Percentiles rank a stretch among this genome's conserved stretches.
Conservation (phyloP, 1,284 basidiomycete species). For the Malassezia psittaci region DNA sequence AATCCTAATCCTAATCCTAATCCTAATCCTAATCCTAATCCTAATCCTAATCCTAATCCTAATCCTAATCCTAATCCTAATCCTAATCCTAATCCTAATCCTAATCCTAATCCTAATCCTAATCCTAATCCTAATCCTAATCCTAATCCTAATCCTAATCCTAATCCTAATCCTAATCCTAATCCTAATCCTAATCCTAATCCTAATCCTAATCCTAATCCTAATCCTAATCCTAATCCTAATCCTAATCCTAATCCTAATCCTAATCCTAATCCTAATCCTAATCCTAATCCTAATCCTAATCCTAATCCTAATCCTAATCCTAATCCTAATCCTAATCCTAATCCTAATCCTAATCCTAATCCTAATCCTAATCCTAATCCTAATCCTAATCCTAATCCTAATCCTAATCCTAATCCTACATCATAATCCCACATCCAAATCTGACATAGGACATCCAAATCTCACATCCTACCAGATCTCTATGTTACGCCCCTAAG, state of each 20-base stretch:
- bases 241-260: slow-evolving; percentile 5
- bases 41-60: slow-evolving; percentile 3
- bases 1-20: slow-evolving; percentile 7
- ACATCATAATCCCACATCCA: not conserved
- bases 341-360: slow-evolving; percentile 6
- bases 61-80: not conserved
- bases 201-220: slow-evolving; percentile 4
- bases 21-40: slow-evolving; percentile 5
- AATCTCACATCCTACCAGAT: not conserved
- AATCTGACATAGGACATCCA: not conserved
- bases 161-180: slow-evolving; percentile 1
- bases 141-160: not conserved
- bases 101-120: not conserved
- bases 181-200: slow-evolving; percentile 3
- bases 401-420: slow-evolving; percentile 1
- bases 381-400: not conserved
- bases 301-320: slow-evolving; percentile 5
- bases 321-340: slow-evolving; percentile 4
- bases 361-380: slow-evolving; percentile 2
- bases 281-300: slow-evolving; percentile 5
- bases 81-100: not conserved
- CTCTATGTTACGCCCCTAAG: not conserved
- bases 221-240: slow-evolving; percentile 5
- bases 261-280: slow-evolving; percentile 5
- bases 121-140: not conserved